Base-by-base conservation (phyloP, 371 early-diverging fungal genomes). In the Cokeromyces recurvatus region DNA sequence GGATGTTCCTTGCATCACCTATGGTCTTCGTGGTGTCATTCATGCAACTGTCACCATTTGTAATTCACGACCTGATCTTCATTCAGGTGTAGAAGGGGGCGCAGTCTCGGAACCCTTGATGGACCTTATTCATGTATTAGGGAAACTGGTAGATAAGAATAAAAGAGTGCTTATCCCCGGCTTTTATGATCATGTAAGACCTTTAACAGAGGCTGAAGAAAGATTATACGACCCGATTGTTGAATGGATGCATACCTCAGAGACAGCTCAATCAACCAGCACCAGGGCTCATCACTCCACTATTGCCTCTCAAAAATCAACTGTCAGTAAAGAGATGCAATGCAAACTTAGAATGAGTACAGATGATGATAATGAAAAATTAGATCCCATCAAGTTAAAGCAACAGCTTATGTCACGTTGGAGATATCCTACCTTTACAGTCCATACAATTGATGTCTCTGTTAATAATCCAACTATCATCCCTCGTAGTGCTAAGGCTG, bases 41-140 rank as follows among this genome's bases (percentile, higher is more conserved):
- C 83, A 84, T 43, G 84, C 89, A 6, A 76, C 73, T 7, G 54
- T 91, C 21, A 68, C 78, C 19, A 71, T 87, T 37, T 64, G 50
- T n/a, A 56, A 56, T 11, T 46, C 40, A 7, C 45, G 46, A 1
- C 36, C 77, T 7, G 90, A 91, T 48, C 68, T 87, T 6, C 92
- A 91, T 64, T 86, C 91, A n/a, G 92, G 90, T 16, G 87, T 90
- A 4, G 84, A 87, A 62, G 90, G 91, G 31, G 91, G 92, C 17
- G 86, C 86, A 2, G 80, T 85, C 20, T 82, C 77, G 4, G 89
- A 91, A 38, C 92, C 91, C 4, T 59, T 91, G 43, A 77, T 82
- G 16, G 86, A 86, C 43, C 53, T 90, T 68, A 71, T 88, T 20
- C 80, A 87, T 36, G 67, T 89, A 0, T 54, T 90, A 0, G 57